A percentile compares a stretch with the other conserved stretches of the same genome.
phyloP scores from a whole-genome alignment of 495 filamentous ascomycete species.

The Penicillium flavigenum region DNA sequence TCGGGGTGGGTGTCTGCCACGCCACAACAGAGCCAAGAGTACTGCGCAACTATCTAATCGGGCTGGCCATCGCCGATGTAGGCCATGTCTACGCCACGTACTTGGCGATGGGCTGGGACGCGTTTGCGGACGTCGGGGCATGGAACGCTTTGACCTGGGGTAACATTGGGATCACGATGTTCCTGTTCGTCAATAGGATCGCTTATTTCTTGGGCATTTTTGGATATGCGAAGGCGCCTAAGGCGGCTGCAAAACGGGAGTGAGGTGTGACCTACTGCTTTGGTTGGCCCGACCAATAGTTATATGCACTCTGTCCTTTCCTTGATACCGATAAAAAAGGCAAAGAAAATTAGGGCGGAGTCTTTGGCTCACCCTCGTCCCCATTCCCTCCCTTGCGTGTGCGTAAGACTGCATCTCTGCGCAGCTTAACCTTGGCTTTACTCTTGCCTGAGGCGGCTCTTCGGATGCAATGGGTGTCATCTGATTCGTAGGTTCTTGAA shows the following conservation, averaged over 20 bases:
- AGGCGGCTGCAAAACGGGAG: conserved; percentile 28
- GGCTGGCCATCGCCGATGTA: conserved; percentile 64
- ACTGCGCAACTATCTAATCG: conserved; percentile 65
- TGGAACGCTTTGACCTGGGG: conserved; percentile 77
- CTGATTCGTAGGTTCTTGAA: not conserved
- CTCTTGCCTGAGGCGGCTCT: conserved; percentile 3
- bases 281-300: not conserved
- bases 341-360: not conserved
- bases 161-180: conserved; percentile 62
- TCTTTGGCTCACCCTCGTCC: not conserved
- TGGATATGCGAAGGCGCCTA: conserved; percentile 42
- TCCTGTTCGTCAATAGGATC: conserved; percentile 55
- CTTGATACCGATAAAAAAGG: not conserved
- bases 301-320: not conserved
- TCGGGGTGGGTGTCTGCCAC: conserved; percentile 60
- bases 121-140: conserved; percentile 49
- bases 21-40: conserved; percentile 63
- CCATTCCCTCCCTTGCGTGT: not conserved
- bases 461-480: conserved; percentile 9
- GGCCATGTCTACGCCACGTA: conserved; percentile 66
- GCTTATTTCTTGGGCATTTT: conserved; percentile 59
- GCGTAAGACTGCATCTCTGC: not conserved
- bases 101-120: conserved; percentile 55
- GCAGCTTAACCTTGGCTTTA: not conserved
- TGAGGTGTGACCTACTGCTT: conserved; percentile 11